Conservation (phyloP, 148 eudicot species). For the Rhododendron griersonianum region DNA sequence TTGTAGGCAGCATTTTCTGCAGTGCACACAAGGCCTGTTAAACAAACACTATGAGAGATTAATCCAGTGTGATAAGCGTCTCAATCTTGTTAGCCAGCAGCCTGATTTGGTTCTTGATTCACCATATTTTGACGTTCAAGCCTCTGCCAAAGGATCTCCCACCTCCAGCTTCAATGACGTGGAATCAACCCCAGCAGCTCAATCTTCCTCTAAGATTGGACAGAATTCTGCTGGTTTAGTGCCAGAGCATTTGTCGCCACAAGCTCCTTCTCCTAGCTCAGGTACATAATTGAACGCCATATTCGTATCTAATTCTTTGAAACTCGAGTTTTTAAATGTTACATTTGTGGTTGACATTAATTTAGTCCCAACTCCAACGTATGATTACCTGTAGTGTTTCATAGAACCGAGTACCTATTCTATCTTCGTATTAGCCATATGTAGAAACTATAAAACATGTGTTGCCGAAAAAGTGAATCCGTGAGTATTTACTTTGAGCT, state of each 20-base stretch:
- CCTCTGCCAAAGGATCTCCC: conserved; percentile 30
- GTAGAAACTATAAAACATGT: background rate
- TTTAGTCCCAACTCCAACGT: background rate
- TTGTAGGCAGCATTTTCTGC: conserved; percentile 69
- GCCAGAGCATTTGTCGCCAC: conserved; percentile 35
- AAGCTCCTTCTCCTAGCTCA: conserved; percentile 69
- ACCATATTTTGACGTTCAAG: conserved; percentile 52
- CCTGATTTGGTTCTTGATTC: conserved; percentile 51
- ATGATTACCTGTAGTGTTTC: background rate
- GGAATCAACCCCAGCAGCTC: conserved; percentile 34
- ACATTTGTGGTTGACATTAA: background rate
- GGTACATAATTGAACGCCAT: conserved; percentile 34
- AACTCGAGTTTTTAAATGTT: background rate
- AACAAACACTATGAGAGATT: conserved; percentile 86
- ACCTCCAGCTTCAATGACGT: conserved; percentile 32
- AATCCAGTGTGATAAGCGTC: conserved; percentile 76
- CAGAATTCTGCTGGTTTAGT: conserved; percentile 32
- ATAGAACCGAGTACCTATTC: background rate
- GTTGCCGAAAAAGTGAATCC: background rate
- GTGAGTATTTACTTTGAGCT: background rate
- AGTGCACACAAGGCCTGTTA: conserved; percentile 59
- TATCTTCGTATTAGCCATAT: background rate
- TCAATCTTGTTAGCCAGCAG: conserved; percentile 61
- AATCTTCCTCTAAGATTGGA: conserved; percentile 34
- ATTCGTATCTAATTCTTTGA: background rate